A percentile compares a stretch with the other conserved stretches of the same genome.
These are phyloP conservation scores for Aegle marmelos DNA, from an alignment of 345 rosid genomes.

Conservation along the genomic window DNA sequence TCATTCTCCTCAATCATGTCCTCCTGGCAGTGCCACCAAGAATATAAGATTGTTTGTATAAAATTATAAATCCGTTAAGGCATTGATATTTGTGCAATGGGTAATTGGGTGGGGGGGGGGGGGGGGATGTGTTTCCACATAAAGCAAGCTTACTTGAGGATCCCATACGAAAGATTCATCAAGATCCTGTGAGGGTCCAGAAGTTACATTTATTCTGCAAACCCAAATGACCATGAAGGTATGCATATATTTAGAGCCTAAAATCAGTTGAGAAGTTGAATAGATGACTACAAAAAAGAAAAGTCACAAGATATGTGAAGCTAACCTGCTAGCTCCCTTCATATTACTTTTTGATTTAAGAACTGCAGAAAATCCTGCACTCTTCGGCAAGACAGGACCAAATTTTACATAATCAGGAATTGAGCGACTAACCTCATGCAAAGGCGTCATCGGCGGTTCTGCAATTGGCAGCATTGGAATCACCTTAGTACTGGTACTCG, in stretches of 20 bases:
- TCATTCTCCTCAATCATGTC: constrained; percentile 27
- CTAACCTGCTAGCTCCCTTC: constrained; percentile 43
- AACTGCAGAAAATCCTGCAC: constrained; percentile 44
- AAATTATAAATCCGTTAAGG: neutral
- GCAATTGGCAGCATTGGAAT: constrained; percentile 63
- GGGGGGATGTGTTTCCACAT: neutral
- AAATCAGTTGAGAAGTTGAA: neutral
- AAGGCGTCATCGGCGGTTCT: constrained; percentile 68
- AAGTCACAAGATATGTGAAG: neutral
- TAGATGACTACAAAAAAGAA: neutral
- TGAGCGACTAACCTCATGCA: constrained; percentile 45
- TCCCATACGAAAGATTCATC: constrained; percentile 34
- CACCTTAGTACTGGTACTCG: constrained; percentile 35
- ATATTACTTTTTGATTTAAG: constrained; percentile 25
- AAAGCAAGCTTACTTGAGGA: constrained; percentile 35
- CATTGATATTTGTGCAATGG: neutral
- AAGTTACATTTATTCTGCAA: constrained; percentile 33
- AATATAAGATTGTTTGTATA: neutral
- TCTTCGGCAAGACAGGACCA: constrained; percentile 58
- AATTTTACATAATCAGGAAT: constrained; percentile 63
- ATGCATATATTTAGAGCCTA: neutral
- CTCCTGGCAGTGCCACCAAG: constrained; percentile 30
- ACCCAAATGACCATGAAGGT: constrained; percentile 2
- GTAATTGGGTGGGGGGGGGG: too few relatives aligned
- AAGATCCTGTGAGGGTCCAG: constrained; percentile 18